phyloP scores from a whole-genome alignment of 1,284 basidiomycete species.

The Sporisorium iseilematis-ciliati region DNA sequence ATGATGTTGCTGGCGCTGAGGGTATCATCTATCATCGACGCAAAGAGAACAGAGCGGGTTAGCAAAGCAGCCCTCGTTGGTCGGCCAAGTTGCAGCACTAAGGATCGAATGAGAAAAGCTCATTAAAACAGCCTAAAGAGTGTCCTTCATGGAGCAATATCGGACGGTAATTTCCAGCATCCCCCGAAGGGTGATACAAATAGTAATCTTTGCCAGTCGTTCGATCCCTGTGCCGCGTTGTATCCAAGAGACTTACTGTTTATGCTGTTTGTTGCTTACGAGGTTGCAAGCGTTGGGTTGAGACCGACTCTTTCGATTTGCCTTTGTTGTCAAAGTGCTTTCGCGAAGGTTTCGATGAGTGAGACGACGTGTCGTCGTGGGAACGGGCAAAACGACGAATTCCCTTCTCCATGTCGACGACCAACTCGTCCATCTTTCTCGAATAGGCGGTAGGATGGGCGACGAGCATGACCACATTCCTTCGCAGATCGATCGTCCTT shows the following conservation, averaged over 20 bases:
- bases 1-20: too few relatives aligned
- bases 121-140: slow-evolving; percentile 62
- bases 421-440: slow-evolving; percentile 19
- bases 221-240: not conserved
- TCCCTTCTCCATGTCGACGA: slow-evolving; percentile 15
- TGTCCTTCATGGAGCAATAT: slow-evolving; percentile 60
- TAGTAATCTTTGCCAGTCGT: slow-evolving; percentile 28
- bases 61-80: too few relatives aligned
- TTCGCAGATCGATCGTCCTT: slow-evolving; percentile 6
- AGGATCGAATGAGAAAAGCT: slow-evolving; percentile 24
- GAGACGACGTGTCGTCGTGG: not conserved
- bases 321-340: not conserved
- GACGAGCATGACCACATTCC: slow-evolving; percentile 24
- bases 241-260: slow-evolving; percentile 17
- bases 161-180: slow-evolving; percentile 68
- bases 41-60: too few relatives aligned
- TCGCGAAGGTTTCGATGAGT: too few relatives aligned
- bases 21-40: too few relatives aligned
- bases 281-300: not conserved
- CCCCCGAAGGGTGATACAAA: slow-evolving; percentile 39
- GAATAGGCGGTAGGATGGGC: slow-evolving; percentile 20
- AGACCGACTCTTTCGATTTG: not conserved
- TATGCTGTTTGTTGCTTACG: not conserved
- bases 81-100: not conserved
- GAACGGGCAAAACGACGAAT: not conserved